Evolutionary conservation across 768 basidiomycete genomes (phyloP).

Genomic region (Calocera cornea): DNA sequence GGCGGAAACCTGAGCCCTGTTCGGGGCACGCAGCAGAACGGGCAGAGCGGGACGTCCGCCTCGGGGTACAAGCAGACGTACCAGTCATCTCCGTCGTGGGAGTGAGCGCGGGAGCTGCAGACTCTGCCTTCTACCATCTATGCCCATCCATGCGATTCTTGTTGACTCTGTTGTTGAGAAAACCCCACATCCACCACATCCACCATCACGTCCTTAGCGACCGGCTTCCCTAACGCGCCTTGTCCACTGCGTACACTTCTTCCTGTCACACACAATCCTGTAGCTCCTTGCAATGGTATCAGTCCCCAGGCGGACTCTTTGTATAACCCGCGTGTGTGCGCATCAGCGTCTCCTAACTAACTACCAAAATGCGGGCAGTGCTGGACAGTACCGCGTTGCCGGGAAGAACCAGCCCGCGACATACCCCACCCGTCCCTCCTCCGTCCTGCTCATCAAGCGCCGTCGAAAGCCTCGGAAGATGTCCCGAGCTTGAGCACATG

Average conservation of each 20-base stretch:
- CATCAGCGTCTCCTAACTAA: background rate
- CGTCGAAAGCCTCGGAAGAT: too few relatives aligned
- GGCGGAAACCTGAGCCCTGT: background rate
- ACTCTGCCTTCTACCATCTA: background rate
- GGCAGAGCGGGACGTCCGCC: background rate
- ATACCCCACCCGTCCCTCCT: too few relatives aligned
- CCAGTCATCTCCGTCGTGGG: conserved; percentile 9
- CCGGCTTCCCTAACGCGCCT: background rate
- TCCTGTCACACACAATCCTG: conserved; percentile 4
- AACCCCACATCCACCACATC: background rate
- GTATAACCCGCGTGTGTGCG: background rate
- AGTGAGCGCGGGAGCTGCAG: background rate
- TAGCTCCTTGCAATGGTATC: conserved; percentile 4
- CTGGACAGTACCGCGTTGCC: too few relatives aligned
- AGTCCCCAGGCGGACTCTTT: background rate
- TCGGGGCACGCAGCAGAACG: conserved; percentile 1
- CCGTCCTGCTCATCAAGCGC: too few relatives aligned
- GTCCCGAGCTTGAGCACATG: too few relatives aligned
- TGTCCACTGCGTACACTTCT: background rate
- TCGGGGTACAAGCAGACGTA: background rate
- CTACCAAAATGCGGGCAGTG: background rate
- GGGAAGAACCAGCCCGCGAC: too few relatives aligned
- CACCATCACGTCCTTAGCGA: background rate
- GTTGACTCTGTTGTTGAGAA: background rate
- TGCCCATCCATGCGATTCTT: background rate